Evolutionary conservation across 2,329 filamentous ascomycete genomes (phyloP), one percentile per base, ranked within the genome.

Genomic region (Aureobasidium vineae): DNA sequence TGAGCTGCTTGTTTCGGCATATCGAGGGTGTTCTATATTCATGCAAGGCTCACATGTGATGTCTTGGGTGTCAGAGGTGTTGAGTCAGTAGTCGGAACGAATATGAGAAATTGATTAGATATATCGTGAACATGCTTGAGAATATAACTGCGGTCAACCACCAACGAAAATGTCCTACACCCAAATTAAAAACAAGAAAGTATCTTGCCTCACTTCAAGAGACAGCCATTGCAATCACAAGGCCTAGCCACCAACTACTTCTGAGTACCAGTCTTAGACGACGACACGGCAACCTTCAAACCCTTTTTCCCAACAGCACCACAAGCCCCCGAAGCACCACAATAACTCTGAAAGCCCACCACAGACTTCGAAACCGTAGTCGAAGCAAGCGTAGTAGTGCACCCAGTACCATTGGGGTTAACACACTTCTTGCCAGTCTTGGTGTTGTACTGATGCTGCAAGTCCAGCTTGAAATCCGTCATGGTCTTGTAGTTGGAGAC

Each of bases 381-480:
- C 16, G 47, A 54, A 53, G 61, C 47, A 21, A 54, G 3, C 0
- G 61, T 53, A 26, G 61, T 64, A 33, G 43, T 64, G 15, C 61
- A 64, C 2, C 41, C 43, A 1, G 36, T 64, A 10, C 36, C 49
- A 19, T 64, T 64, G 19, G 61, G 28, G 13, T 54, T 64, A 2
- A 45, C 36, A 26, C 61, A 64, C 61, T 64, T 64, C 47, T 64
- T 64, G 16, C 61, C 61, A 10, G 47, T 43, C 49, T 64, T 53
- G 3, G 60, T 64, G 38, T 53, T 53, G 45, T 63, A 63, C 26
- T 64, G 61, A 36, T 64, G 61, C 16, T 49, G 61, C 49, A 64
- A 7, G 5, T 43, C 36, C 8, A 64, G 8, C 19, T 21, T 33
- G 36, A 64, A 64, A 19, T 53, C 49, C 16, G 47, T 64, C 19